Conservation (phyloP, 352 stramenopile species). For the Blastocystis sp. region DNA sequence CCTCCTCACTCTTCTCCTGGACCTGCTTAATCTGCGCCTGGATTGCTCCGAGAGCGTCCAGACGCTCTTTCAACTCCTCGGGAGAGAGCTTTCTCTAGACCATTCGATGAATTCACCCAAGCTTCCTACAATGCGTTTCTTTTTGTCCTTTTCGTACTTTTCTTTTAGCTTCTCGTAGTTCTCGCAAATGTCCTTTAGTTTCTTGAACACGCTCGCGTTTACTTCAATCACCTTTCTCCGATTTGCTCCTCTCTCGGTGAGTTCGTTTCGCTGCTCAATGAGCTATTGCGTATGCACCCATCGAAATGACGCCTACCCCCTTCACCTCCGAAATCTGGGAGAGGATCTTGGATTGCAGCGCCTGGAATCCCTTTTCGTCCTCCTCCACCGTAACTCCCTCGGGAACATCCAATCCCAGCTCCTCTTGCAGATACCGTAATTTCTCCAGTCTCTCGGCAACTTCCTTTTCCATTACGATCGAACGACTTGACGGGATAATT, state of each 20-base stretch:
- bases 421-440: conserved; percentile 46
- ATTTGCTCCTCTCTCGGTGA: conserved; percentile 50
- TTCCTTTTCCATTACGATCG: conserved; percentile 56
- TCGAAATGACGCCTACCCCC: not conserved
- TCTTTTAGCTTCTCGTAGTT: conserved; percentile 54
- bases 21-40: conserved; percentile 53
- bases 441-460: conserved; percentile 15
- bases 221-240: conserved; percentile 54
- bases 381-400: conserved; percentile 53
- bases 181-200: conserved; percentile 53
- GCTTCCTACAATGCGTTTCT: conserved; percentile 51
- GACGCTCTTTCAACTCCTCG: conserved; percentile 50
- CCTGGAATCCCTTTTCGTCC: conserved; percentile 56
- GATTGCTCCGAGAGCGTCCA: conserved; percentile 26
- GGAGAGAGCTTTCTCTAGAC: conserved; percentile 52
- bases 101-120: not conserved
- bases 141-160: conserved; percentile 51
- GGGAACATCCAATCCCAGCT: conserved; percentile 50
- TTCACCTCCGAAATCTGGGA: conserved; percentile 54
- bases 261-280: conserved; percentile 52
- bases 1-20: conserved; percentile 53
- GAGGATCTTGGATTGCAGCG: conserved; percentile 53
- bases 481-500: too few relatives aligned
- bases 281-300: not conserved
- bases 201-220: conserved; percentile 45